Evolutionary conservation across 2,329 filamentous ascomycete genomes (phyloP).

Genomic region (Geosmithia flava): DNA sequence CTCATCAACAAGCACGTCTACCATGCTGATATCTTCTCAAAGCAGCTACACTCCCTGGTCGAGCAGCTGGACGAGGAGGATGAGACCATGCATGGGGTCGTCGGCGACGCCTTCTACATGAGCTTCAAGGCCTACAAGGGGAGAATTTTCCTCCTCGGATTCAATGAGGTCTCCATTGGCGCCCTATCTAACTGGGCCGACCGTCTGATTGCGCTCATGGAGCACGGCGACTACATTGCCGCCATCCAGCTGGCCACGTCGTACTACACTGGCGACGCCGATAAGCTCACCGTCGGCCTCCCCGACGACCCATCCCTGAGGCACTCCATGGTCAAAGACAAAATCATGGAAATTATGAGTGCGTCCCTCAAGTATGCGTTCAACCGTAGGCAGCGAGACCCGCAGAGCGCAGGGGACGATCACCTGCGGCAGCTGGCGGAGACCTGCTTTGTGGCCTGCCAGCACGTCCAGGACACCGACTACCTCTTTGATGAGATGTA

Average conservation of each 20-base stretch:
- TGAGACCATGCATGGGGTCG: slow-evolving; percentile 82
- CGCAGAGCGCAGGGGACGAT: slow-evolving; percentile 30
- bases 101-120: slow-evolving; percentile 97
- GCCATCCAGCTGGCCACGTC: slow-evolving; percentile 83
- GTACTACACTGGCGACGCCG: slow-evolving; percentile 84
- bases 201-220: slow-evolving; percentile 84
- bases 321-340: slow-evolving; percentile 75
- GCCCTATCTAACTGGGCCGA: slow-evolving; percentile 96
- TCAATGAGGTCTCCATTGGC: slow-evolving; percentile 84
- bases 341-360: slow-evolving; percentile 83
- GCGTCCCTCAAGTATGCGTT: slow-evolving; percentile 88
- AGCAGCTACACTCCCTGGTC: slow-evolving; percentile 71
- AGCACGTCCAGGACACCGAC: slow-evolving; percentile 63
- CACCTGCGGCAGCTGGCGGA: slow-evolving; percentile 69
- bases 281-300: slow-evolving; percentile 86
- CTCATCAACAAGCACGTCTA: slow-evolving; percentile 86
- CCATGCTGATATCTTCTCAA: slow-evolving; percentile 80
- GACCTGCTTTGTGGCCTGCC: slow-evolving; percentile 72
- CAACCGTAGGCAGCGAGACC: slow-evolving; percentile 44
- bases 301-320: slow-evolving; percentile 69
- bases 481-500: slow-evolving; percentile 90
- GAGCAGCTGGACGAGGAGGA: slow-evolving; percentile 84
- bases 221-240: slow-evolving; percentile 88
- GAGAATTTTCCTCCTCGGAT: slow-evolving; percentile 81
- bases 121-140: slow-evolving; percentile 95